Evolutionary conservation across 2,329 filamentous ascomycete species (phyloP).

Genomic region (Xylaria sp.): DNA sequence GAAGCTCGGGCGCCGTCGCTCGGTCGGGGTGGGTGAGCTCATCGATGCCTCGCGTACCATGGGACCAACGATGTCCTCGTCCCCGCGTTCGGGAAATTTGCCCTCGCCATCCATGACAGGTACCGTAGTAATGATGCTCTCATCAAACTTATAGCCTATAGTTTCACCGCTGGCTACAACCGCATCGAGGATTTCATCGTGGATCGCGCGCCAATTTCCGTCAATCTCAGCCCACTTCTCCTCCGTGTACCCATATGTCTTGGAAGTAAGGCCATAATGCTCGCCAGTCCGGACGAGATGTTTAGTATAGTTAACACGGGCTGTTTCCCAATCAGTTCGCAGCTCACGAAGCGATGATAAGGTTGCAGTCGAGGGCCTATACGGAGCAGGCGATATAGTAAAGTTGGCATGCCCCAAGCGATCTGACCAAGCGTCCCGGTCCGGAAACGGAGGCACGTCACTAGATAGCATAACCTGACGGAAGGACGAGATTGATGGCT

Average conservation of each 20-base stretch:
- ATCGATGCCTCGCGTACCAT: slow-evolving; percentile 72
- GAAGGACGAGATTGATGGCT: slow-evolving; percentile 79
- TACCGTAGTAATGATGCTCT: slow-evolving; percentile 66
- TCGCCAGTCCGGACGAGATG: slow-evolving; percentile 87
- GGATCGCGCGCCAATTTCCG: slow-evolving; percentile 71
- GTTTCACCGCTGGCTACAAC: slow-evolving; percentile 50
- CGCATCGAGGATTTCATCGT: slow-evolving; percentile 67
- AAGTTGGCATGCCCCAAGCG: slow-evolving; percentile 93
- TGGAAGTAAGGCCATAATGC: slow-evolving; percentile 88
- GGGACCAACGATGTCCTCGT: slow-evolving; percentile 91
- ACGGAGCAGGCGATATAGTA: slow-evolving; percentile 82
- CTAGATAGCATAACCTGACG: slow-evolving; percentile 49
- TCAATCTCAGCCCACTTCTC: slow-evolving; percentile 88
- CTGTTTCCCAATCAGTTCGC: slow-evolving; percentile 80
- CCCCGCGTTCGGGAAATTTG: slow-evolving; percentile 87
- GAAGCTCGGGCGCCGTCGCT: slow-evolving; percentile 40
- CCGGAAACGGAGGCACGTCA: slow-evolving; percentile 56
- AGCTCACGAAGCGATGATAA: slow-evolving; percentile 65
- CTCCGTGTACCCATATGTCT: slow-evolving; percentile 83
- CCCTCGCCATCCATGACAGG: slow-evolving; percentile 74
- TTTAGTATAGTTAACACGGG: slow-evolving; percentile 85
- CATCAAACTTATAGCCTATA: slow-evolving; percentile 54
- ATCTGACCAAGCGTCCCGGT: slow-evolving; percentile 81
- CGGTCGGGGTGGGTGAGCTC: slow-evolving; percentile 40
- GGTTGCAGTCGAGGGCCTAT: slow-evolving; percentile 68